Percentiles rank a stretch among this genome's conserved stretches.
These are phyloP conservation scores for Helichrysum umbraculigerum DNA, from an alignment of 129 eudicot species.

Conservation along the genomic window DNA sequence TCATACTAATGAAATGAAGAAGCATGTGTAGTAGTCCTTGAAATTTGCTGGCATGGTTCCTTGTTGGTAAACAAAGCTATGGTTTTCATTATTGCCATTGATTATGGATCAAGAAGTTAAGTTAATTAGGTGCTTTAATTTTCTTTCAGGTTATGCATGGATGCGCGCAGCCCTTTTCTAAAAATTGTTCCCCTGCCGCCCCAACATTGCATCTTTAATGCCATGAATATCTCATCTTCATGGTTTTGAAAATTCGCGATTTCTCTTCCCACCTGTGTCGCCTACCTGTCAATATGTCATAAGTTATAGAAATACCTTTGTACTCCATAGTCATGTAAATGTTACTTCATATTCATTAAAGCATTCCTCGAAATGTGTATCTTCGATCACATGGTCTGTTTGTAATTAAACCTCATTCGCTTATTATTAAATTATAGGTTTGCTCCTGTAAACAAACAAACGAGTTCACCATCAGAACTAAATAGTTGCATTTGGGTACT, in stretches of 20 bases:
- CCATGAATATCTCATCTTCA: constrained; percentile 36
- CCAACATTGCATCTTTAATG: constrained; percentile 27
- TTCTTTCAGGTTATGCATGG: constrained; percentile 3
- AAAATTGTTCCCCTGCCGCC: constrained; percentile 33
- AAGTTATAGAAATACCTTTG: constrained; percentile 10
- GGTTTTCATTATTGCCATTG: constrained; percentile 14
- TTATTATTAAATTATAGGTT: not conserved
- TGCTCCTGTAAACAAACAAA: not conserved
- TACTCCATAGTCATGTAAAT: not conserved
- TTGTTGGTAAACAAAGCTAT: constrained; percentile 20
- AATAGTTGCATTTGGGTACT: not conserved
- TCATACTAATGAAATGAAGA: not conserved
- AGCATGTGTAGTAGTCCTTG: constrained; percentile 22
- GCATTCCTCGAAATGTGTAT: constrained; percentile 12
- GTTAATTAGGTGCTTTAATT: constrained; percentile 12
- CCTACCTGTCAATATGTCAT: constrained; percentile 16
- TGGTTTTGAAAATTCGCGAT: not conserved
- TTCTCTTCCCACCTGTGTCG: constrained; percentile 15
- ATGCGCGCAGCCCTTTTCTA: constrained; percentile 14
- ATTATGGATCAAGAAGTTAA: constrained; percentile 27
- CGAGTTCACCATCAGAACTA: not conserved
- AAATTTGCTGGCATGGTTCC: constrained; percentile 21
- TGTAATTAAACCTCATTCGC: not conserved
- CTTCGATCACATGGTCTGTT: constrained; percentile 4
- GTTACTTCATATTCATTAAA: constrained; percentile 3